Evolutionary conservation across 352 stramenopile species (phyloP).

Genomic region (Lagenidium sp.): DNA sequence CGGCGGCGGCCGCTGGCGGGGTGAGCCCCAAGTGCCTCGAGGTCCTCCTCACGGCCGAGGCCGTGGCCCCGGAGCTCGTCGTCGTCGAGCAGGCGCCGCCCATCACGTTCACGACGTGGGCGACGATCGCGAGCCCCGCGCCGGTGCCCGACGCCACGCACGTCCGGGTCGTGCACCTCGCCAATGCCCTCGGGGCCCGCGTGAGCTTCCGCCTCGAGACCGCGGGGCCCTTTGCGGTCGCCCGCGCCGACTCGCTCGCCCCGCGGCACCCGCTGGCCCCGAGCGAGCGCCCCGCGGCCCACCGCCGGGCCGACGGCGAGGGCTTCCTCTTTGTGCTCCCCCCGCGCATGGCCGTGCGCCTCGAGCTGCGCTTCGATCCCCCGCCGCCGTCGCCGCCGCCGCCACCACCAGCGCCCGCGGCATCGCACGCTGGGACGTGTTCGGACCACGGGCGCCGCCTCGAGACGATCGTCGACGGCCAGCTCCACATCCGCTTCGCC

Average conservation of each 20-base stretch:
- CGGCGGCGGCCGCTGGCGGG: no score
- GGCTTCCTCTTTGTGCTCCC: slow-evolving; percentile 62
- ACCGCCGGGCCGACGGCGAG: slow-evolving; percentile 49
- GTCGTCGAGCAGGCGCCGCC: slow-evolving; percentile 21
- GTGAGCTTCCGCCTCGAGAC: slow-evolving; percentile 67
- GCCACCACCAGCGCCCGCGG: not conserved
- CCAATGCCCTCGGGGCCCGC: slow-evolving; percentile 46
- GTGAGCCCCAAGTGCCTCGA: slow-evolving; percentile 40
- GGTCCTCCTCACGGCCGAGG: slow-evolving; percentile 44
- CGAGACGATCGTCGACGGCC: slow-evolving; percentile 21
- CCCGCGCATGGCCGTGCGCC: slow-evolving; percentile 52
- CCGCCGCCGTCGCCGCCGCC: not conserved
- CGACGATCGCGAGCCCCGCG: slow-evolving; percentile 19
- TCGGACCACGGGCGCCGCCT: no score
- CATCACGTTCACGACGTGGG: slow-evolving; percentile 73
- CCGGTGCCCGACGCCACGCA: slow-evolving; percentile 34
- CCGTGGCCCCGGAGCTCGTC: slow-evolving; percentile 53
- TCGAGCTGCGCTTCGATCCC: slow-evolving; percentile 54
- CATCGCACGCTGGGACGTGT: no score
- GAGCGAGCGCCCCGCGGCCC: slow-evolving; percentile 36
- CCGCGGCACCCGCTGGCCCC: slow-evolving; percentile 49
- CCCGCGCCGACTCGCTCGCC: slow-evolving; percentile 51
- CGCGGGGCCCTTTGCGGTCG: slow-evolving; percentile 47
- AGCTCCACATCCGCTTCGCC: slow-evolving; percentile 59
- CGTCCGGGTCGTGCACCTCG: slow-evolving; percentile 34